Conservation (phyloP, 306 rosid species). For the Quercus wislizeni region DNA sequence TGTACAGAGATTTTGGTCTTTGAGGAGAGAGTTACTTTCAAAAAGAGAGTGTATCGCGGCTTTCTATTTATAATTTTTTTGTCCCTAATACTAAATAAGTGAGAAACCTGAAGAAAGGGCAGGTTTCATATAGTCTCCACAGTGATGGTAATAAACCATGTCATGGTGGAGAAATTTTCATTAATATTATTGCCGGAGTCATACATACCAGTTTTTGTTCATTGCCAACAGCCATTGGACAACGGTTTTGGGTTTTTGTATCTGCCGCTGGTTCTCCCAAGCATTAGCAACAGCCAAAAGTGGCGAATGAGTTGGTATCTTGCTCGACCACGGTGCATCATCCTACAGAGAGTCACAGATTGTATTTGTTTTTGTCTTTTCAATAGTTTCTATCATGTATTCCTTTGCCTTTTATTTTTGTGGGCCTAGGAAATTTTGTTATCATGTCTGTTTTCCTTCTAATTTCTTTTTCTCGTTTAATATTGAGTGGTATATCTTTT, state of each 20-base stretch:
- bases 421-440: constrained; percentile 69
- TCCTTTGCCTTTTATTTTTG: constrained; percentile 68
- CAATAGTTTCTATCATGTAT: constrained; percentile 21
- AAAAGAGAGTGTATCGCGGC: constrained; percentile 44
- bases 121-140: constrained; percentile 23
- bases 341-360: not conserved
- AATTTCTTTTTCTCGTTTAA: constrained; percentile 1
- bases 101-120: constrained; percentile 14
- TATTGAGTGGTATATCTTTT: constrained; percentile 9
- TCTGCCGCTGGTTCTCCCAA: constrained; percentile 6
- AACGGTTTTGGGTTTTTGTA: not conserved
- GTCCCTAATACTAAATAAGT: constrained; percentile 37
- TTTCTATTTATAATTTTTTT: constrained; percentile 19
- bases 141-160: constrained; percentile 29
- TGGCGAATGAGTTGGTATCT: constrained; percentile 15
- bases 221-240: not conserved
- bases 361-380: not conserved
- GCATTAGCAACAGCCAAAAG: not conserved
- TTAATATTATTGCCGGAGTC: constrained; percentile 11
- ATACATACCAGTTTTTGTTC: constrained; percentile 16
- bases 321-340: constrained; percentile 5
- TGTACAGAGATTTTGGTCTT: constrained; percentile 49
- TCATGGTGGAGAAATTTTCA: not conserved
- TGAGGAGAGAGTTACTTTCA: constrained; percentile 17
- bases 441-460: constrained; percentile 10